These are phyloP conservation scores for Populus simonii DNA, from an alignment of 345 rosid genomes.

Conservation along the genomic window DNA sequence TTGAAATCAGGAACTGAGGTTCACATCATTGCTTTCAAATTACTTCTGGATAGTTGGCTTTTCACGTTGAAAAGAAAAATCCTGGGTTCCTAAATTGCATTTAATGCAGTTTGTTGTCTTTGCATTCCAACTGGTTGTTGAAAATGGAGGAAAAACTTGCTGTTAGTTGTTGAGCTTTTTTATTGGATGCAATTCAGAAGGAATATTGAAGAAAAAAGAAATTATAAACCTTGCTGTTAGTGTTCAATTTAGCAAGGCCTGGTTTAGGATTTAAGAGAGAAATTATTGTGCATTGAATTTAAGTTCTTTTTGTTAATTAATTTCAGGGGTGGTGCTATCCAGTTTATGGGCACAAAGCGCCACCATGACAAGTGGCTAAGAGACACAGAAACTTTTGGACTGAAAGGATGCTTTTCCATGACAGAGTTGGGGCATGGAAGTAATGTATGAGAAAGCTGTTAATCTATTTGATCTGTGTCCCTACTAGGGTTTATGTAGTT, in stretches of 20 bases:
- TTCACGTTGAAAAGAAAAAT: neutral
- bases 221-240: neutral
- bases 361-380: slow-evolving; percentile 91
- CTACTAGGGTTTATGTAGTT: neutral
- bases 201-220: neutral
- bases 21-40: neutral
- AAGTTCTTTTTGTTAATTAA: slow-evolving; percentile 1
- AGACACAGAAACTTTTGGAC: slow-evolving; percentile 57
- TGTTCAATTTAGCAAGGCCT: neutral
- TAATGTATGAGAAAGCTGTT: slow-evolving; percentile 57
- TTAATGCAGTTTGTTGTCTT: too few species aligned
- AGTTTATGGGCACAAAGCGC: slow-evolving; percentile 74
- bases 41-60: neutral
- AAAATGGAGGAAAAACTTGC: too few species aligned
- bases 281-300: neutral
- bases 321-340: slow-evolving; percentile 83
- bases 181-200: neutral
- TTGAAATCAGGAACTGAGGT: neutral
- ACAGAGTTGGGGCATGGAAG: slow-evolving; percentile 98
- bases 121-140: neutral
- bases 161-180: too few species aligned
- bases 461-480: neutral
- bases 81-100: too few species aligned
- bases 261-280: too few species aligned
- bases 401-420: slow-evolving; percentile 96